Conservation (phyloP, 2,329 filamentous ascomycete genomes). For the Cylindrodendrum hubeiense region DNA sequence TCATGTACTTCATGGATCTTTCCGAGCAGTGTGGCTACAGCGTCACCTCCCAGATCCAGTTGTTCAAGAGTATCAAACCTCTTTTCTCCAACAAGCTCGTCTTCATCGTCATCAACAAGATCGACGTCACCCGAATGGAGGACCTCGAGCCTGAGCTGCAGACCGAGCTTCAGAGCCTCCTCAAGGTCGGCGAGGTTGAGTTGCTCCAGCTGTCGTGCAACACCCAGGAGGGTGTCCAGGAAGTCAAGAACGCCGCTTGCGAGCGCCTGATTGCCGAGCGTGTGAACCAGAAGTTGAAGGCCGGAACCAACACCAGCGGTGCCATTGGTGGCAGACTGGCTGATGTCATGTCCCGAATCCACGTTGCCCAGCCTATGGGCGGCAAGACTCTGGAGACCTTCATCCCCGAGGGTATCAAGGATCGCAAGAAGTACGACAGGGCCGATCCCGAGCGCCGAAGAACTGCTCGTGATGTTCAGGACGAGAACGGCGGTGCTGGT, state of each 20-base stretch:
- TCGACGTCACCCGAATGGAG: constrained; percentile 89
- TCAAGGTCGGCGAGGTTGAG: constrained; percentile 91
- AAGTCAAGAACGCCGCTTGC: constrained; percentile 94
- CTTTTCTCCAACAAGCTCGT: constrained; percentile 98
- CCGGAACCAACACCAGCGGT: constrained; percentile 82
- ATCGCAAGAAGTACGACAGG: constrained; percentile 90
- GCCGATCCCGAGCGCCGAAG: constrained; percentile 85
- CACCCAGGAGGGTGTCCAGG: constrained; percentile 92
- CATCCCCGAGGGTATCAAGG: constrained; percentile 87
- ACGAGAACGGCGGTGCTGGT: constrained; percentile 92
- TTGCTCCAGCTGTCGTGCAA: constrained; percentile 94
- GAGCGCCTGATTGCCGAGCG: constrained; percentile 93
- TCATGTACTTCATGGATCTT: constrained; percentile 98
- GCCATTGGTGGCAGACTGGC: constrained; percentile 84
- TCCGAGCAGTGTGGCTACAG: constrained; percentile 98
- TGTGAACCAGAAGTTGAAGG: constrained; percentile 96
- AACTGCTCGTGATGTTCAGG: constrained; percentile 89
- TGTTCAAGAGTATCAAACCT: constrained; percentile 97
- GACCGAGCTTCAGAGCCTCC: constrained; percentile 80
- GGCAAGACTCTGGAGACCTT: constrained; percentile 83
- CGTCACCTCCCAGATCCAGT: constrained; percentile 89
- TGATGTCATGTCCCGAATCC: constrained; percentile 93
- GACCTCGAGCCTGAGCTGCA: constrained; percentile 86
- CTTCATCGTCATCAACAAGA: constrained; percentile 98
- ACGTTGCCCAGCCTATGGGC: constrained; percentile 93